phyloP scores from a whole-genome alignment of 176 grass and related monocot species.

The Ananas comosus region DNA sequence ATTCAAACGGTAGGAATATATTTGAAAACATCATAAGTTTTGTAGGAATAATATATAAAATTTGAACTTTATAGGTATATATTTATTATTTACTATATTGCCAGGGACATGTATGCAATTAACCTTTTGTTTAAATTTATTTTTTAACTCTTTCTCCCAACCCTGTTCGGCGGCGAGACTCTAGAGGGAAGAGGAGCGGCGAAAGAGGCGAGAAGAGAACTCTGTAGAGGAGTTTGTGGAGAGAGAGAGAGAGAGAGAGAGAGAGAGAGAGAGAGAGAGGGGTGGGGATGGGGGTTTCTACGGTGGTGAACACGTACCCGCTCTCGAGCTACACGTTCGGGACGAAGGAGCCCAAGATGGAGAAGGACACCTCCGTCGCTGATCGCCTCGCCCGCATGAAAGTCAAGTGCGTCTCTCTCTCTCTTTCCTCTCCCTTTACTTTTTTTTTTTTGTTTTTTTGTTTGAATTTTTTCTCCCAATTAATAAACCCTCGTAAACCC shows the following conservation, averaged over 20 bases:
- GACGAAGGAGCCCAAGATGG: constrained; percentile 99
- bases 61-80: too few relatives aligned
- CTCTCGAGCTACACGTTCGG: constrained; percentile 99
- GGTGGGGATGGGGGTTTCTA: constrained; percentile 23
- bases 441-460: too few relatives aligned
- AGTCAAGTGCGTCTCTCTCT: constrained; percentile 58
- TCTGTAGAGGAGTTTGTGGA: background rate
- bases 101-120: too few relatives aligned
- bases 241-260: background rate
- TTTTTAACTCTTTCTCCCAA: too few relatives aligned
- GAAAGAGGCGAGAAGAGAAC: background rate
- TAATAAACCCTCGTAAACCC: too few relatives aligned
- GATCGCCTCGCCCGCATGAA: constrained; percentile 97
- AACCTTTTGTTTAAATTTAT: too few relatives aligned
- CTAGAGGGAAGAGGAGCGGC: background rate
- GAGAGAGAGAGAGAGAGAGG: constrained; percentile 16
- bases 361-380: constrained; percentile 99
- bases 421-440: background rate
- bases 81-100: too few relatives aligned
- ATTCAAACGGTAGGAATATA: too few relatives aligned
- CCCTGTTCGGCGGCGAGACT: too few relatives aligned
- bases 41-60: too few relatives aligned
- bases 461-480: too few relatives aligned
- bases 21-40: too few relatives aligned
- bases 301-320: constrained; percentile 83